These are phyloP conservation scores for Lipomyces chichibuensis DNA, from an alignment of 805 yeast genomes.

Conservation along the genomic window DNA sequence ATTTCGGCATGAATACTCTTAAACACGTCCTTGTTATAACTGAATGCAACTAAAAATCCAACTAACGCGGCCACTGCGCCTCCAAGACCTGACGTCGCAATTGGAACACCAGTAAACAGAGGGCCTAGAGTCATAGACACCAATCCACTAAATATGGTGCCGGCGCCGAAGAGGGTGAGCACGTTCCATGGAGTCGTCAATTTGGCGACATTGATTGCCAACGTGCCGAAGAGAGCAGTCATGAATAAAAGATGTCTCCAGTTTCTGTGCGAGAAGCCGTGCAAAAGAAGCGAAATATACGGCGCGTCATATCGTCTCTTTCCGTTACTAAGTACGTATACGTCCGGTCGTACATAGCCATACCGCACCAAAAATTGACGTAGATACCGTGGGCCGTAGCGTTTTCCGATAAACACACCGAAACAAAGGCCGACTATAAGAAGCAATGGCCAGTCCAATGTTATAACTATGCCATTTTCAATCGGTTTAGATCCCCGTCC, in stretches of 20 bases:
- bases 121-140: neutral
- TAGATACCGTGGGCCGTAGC: slow-evolving; percentile 10
- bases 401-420: neutral
- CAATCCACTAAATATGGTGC: neutral
- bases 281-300: slow-evolving; percentile 4
- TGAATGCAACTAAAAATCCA: slow-evolving; percentile 9
- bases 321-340: slow-evolving; percentile 8
- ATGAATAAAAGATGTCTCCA: neutral
- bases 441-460: neutral
- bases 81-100: neutral
- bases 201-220: neutral
- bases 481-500: neutral
- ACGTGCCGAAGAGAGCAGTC: neutral
- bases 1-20: neutral
- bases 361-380: slow-evolving; percentile 7
- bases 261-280: slow-evolving; percentile 9
- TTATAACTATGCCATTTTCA: neutral
- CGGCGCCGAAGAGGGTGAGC: neutral
- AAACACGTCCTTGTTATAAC: slow-evolving; percentile 4
- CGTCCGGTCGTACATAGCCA: slow-evolving; percentile 15
- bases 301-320: slow-evolving; percentile 2
- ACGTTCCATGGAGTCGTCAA: neutral
- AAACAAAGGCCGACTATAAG: neutral
- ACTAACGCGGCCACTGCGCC: slow-evolving; percentile 5
- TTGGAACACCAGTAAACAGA: neutral